Base-by-base conservation (phyloP, 495 filamentous ascomycete genomes). In the Hyaloscypha hepaticicola region DNA sequence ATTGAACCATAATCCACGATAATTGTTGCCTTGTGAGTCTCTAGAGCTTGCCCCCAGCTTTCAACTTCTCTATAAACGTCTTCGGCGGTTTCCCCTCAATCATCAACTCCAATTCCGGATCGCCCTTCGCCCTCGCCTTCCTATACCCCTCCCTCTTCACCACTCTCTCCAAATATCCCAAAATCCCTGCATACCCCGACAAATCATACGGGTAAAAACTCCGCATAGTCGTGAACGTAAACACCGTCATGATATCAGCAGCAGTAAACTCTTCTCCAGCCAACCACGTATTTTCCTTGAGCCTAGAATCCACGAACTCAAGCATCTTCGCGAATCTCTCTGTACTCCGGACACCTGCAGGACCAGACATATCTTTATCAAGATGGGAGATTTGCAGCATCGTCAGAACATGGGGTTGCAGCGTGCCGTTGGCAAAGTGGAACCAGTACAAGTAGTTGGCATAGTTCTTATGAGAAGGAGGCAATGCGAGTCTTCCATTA, bases 381-480 rank as follows among this genome's bases (percentile, higher is more conserved):
- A 61, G 19, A 19, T 33, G 14, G 22, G n/a, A 51, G 14, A n/a
- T 51, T 38, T 61, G 41, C 2, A 72, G 57, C 1, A 77, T 60
- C 12, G 70, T 21, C 2, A 63, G 22, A 1, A 83, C 29, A 0
- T 72, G 63, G 0, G 81, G 75, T 65, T 83, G 80, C 5, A 87
- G 72, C n/a, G 73, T 82, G n/a, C 77, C 78, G 69, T 87, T 87
- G 38, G 79, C 75, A 71, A 81, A 85, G 65, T 88, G 83, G 41
- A 82, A 81, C 85, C 85, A 88, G 69, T 83, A 85, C 3, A 88
- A 71, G 71, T 83, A 88, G 53, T 83, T 75, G 5, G 83, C 67
- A 63, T 85, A 87, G 22, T 72, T 69, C 11, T 77, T 72, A 25
- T 80, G 67, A 8, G 70, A 73, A 1, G 82, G 81, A 0, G 74